Percentiles rank a stretch among this genome's conserved stretches.
phyloP scores from a whole-genome alignment of 495 filamentous ascomycete species.

The Sordaria brevicollis region DNA sequence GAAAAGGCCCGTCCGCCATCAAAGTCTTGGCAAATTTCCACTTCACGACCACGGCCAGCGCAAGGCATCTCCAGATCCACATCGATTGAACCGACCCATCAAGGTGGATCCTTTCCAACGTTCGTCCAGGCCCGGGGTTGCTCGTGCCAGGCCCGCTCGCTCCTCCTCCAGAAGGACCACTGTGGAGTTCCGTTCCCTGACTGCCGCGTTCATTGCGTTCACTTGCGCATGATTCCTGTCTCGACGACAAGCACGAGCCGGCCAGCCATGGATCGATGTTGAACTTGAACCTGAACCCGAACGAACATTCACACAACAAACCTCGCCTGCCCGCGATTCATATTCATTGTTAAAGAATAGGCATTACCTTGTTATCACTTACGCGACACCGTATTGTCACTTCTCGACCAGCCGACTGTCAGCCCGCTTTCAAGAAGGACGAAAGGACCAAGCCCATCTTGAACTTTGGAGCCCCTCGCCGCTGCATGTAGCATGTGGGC shows the following conservation, averaged over 20 bases:
- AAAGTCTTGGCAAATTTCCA: neutral
- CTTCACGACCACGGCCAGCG: neutral
- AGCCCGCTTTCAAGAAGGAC: no score
- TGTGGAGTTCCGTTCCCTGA: neutral
- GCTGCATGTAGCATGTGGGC: neutral
- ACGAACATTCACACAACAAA: neutral
- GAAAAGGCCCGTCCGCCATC: neutral
- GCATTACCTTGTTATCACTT: neutral
- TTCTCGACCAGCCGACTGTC: neutral
- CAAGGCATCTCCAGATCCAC: neutral
- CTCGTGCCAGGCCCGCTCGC: neutral
- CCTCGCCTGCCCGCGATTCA: neutral
- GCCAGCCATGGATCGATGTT: neutral
- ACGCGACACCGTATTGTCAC: neutral
- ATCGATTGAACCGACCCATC: neutral
- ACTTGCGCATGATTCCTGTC: neutral
- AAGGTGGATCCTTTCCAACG: neutral
- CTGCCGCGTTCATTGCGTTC: neutral
- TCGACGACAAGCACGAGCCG: neutral
- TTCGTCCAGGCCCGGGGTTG: neutral
- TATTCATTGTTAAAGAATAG: neutral
- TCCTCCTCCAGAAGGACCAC: neutral
- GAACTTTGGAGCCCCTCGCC: neutral
- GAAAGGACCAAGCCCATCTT: neutral
- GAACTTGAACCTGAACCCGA: neutral